Evolutionary conservation across 176 grass and related monocot genomes (phyloP).

Genomic region (Thalia dealbata): DNA sequence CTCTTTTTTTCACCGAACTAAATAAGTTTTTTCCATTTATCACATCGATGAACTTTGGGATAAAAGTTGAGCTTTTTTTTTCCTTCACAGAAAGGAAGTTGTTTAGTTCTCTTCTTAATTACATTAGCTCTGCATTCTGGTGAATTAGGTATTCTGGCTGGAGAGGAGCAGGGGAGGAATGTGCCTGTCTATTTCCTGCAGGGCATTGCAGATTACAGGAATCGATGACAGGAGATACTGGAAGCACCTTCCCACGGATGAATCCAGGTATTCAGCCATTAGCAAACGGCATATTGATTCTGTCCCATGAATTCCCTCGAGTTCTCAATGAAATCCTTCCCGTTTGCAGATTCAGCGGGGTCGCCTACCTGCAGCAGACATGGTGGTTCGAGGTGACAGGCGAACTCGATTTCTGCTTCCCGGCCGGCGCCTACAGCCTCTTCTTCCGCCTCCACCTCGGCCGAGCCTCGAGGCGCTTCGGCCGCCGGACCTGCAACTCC

Average conservation of each 20-base stretch:
- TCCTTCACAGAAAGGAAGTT: not conserved
- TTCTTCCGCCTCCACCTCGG: slow-evolving; percentile 77
- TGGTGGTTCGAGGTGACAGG: slow-evolving; percentile 95
- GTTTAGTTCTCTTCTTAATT: not conserved
- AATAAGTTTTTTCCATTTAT: not conserved
- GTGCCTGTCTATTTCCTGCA: slow-evolving; percentile 10
- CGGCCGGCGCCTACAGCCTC: slow-evolving; percentile 61
- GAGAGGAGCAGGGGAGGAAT: slow-evolving; percentile 8
- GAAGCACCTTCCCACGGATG: not conserved
- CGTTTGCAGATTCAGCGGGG: slow-evolving; percentile 45
- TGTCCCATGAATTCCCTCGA: too few relatives aligned
- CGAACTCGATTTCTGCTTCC: slow-evolving; percentile 78
- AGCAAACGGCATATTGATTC: too few relatives aligned
- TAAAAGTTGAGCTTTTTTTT: too few relatives aligned
- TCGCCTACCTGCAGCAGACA: slow-evolving; percentile 84
- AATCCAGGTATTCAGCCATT: not conserved
- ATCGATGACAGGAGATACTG: slow-evolving; percentile 10
- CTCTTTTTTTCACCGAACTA: not conserved
- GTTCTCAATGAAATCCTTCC: too few relatives aligned
- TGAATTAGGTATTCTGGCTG: slow-evolving; percentile 11
- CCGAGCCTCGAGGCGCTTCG: slow-evolving; percentile 59
- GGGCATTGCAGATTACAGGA: slow-evolving; percentile 11
- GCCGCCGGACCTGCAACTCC: slow-evolving; percentile 35
- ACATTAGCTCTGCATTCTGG: not conserved
- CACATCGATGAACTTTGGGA: too few relatives aligned